phyloP scores from a whole-genome alignment of 371 early-diverging fungal species.

The Mortierella sp. region DNA sequence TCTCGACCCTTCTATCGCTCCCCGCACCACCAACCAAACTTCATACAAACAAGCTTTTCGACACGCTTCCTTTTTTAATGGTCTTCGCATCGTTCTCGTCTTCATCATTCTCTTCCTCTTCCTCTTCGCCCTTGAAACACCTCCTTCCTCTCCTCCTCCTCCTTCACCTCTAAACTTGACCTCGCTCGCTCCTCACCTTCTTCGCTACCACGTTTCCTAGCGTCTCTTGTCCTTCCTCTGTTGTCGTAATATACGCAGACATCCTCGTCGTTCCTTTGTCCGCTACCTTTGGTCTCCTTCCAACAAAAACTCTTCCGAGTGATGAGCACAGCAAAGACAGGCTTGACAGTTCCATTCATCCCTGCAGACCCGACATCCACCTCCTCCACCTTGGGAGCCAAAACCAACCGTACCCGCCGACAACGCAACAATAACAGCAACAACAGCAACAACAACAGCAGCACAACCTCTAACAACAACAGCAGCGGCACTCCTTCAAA shows the following conservation, averaged over 20 bases:
- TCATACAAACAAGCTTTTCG: not conserved
- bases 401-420: constrained; percentile 32
- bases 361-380: constrained; percentile 44
- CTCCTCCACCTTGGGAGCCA: constrained; percentile 15
- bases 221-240: not conserved
- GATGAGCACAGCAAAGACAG: constrained; percentile 60
- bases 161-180: not conserved
- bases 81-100: not conserved
- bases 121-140: not conserved
- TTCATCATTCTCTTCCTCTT: constrained; percentile 8
- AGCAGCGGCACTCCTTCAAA: constrained; percentile 16
- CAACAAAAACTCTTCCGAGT: constrained; percentile 29
- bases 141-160: not conserved
- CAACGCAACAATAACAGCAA: constrained; percentile 31
- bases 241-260: not conserved
- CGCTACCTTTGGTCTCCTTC: constrained; percentile 13
- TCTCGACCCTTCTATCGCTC: constrained; percentile 1
- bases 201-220: not conserved
- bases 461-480: not conserved
- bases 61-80: not conserved
- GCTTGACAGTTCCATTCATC: constrained; percentile 54
- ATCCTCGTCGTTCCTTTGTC: not conserved
- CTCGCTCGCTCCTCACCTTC: not conserved
- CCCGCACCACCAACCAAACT: not conserved
- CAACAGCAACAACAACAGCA: constrained; percentile 13